Percentiles rank a stretch among this genome's conserved stretches.
These are phyloP conservation scores for Botrytis fabae DNA, from an alignment of 2,329 filamentous ascomycete genomes.

Conservation along the genomic window DNA sequence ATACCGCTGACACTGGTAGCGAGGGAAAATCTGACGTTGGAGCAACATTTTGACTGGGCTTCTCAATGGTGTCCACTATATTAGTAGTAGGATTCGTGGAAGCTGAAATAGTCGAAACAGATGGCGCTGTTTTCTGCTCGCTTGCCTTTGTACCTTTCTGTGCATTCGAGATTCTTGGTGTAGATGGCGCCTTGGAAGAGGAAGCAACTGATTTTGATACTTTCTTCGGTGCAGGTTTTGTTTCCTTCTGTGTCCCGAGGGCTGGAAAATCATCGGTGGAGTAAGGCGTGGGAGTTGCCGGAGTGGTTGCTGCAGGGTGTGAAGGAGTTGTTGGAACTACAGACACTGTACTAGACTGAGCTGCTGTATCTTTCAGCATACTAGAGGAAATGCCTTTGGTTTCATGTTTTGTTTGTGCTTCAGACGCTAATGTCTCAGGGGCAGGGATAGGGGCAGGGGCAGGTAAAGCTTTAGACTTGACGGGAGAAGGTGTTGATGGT, in stretches of 20 bases:
- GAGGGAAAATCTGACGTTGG: slow-evolving; percentile 51
- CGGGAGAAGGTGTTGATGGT: slow-evolving; percentile 31
- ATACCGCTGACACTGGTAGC: slow-evolving; percentile 44
- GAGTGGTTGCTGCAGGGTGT: slow-evolving; percentile 40
- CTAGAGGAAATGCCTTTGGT: slow-evolving; percentile 51
- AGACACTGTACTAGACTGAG: slow-evolving; percentile 32
- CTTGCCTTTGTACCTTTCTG: slow-evolving; percentile 26
- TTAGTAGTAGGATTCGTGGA: slow-evolving; percentile 47
- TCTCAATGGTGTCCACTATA: slow-evolving; percentile 27
- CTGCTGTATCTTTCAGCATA: slow-evolving; percentile 48
- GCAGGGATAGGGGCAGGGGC: background rate
- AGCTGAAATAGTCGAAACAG: slow-evolving; percentile 48
- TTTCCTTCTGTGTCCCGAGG: slow-evolving; percentile 43
- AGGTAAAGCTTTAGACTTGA: slow-evolving; percentile 6
- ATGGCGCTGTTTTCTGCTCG: slow-evolving; percentile 37
- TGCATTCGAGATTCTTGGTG: slow-evolving; percentile 18
- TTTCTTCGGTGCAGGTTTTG: slow-evolving; percentile 27
- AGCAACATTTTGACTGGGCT: slow-evolving; percentile 28
- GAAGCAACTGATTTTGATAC: slow-evolving; percentile 25
- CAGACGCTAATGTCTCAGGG: slow-evolving; percentile 5
- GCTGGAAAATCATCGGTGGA: slow-evolving; percentile 60
- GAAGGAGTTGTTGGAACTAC: slow-evolving; percentile 45
- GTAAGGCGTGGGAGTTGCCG: slow-evolving; percentile 6
- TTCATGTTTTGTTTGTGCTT: slow-evolving; percentile 44
- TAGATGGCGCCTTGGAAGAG: slow-evolving; percentile 20